These are phyloP conservation scores for Penicillium riverlandense DNA, from an alignment of 495 filamentous ascomycete genomes.

Conservation along the genomic window DNA sequence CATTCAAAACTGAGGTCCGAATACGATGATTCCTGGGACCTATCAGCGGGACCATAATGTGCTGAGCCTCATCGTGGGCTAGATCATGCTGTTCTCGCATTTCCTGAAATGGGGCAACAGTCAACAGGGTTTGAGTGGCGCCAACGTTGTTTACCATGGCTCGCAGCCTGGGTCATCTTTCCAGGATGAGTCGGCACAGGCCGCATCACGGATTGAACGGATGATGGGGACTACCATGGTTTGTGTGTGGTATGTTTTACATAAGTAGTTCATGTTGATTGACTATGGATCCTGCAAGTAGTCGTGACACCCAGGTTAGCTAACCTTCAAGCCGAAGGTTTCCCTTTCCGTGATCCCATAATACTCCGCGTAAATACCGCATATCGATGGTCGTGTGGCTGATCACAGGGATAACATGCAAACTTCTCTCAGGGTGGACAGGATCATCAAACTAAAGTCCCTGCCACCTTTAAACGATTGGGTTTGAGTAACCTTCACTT, in stretches of 20 bases:
- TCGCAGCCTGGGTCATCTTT: neutral
- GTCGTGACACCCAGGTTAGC: neutral
- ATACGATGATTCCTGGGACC: neutral
- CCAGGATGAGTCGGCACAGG: neutral
- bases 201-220: neutral
- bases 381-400: conserved; percentile 1
- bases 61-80: neutral
- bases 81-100: neutral
- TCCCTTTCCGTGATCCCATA: neutral
- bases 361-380: neutral
- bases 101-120: neutral
- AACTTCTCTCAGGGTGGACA: neutral
- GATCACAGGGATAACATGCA: neutral
- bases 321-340: neutral
- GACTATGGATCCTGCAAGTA: neutral
- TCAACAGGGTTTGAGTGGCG: conserved; percentile 2
- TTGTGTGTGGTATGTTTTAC: too few species aligned
- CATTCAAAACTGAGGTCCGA: neutral
- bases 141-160: conserved; percentile 3
- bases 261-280: neutral
- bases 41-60: neutral
- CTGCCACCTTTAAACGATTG: too few species aligned
- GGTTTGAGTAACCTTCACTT: too few species aligned
- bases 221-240: neutral
- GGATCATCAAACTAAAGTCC: too few species aligned